Evolutionary conservation across 768 basidiomycete genomes (phyloP).

Genomic region (Chlorophyllum brunneum): DNA sequence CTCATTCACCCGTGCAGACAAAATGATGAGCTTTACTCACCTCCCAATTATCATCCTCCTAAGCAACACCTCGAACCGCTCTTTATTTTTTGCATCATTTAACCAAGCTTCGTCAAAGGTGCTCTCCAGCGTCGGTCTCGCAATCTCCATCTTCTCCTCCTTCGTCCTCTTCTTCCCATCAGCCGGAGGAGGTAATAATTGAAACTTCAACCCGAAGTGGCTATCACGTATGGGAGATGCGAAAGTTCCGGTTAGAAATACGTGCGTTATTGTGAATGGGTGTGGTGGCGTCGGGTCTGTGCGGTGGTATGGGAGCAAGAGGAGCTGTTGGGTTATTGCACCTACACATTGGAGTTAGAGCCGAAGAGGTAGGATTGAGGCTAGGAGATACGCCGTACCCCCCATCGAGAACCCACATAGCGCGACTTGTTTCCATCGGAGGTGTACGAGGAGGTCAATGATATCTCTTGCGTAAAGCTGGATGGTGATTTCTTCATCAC

Average conservation of each 20-base stretch:
- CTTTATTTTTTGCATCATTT: constrained; percentile 9
- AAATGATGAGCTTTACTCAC: background rate
- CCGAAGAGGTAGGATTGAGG: background rate
- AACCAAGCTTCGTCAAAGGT: constrained; percentile 14
- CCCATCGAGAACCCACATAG: constrained; percentile 52
- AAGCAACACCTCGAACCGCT: constrained; percentile 11
- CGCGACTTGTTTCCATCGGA: constrained; percentile 38
- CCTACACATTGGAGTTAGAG: too few species aligned
- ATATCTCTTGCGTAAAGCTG: constrained; percentile 44
- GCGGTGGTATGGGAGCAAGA: constrained; percentile 34
- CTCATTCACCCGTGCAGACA: background rate
- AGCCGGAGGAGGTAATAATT: background rate
- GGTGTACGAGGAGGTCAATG: constrained; percentile 27
- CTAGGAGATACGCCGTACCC: constrained; percentile 23
- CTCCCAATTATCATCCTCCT: constrained; percentile 14
- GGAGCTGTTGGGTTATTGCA: constrained; percentile 38
- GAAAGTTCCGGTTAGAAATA: constrained; percentile 34
- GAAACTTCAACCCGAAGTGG: constrained; percentile 3
- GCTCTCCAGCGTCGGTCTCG: constrained; percentile 8
- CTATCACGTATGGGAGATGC: background rate
- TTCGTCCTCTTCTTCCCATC: constrained; percentile 10
- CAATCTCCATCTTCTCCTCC: constrained; percentile 13
- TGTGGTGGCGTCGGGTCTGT: constrained; percentile 28
- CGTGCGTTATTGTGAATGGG: constrained; percentile 37
- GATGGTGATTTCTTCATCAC: constrained; percentile 37